Percentiles rank a stretch among this genome's conserved stretches.
Conservation (phyloP, 179 eudicot genomes). For the Beta macrorhiza region DNA sequence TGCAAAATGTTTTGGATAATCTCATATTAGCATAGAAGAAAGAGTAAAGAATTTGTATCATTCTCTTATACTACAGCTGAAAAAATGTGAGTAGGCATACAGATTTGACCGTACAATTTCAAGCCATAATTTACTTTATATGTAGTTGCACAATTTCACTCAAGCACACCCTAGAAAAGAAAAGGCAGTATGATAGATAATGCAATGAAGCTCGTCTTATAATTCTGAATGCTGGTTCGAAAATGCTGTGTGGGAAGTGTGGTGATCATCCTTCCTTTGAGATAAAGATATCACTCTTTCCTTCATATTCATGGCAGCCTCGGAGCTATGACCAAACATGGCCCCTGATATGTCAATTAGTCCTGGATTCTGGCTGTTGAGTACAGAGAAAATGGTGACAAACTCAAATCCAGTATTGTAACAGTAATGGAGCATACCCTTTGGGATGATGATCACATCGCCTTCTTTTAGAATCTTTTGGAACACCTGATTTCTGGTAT, state of each 20-base stretch:
- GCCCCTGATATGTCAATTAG: conserved; percentile 49
- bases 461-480: conserved; percentile 57
- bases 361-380: conserved; percentile 87
- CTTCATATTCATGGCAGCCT: conserved; percentile 32
- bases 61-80: not conserved
- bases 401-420: conserved; percentile 57
- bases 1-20: not conserved
- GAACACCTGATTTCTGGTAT: conserved; percentile 51
- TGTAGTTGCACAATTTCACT: conserved; percentile 1
- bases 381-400: conserved; percentile 54
- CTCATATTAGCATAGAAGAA: not conserved
- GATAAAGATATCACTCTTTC: conserved; percentile 33
- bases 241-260: conserved; percentile 14
- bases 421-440: conserved; percentile 73
- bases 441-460: conserved; percentile 79
- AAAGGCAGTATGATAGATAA: conserved; percentile 5
- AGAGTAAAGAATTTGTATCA: not conserved
- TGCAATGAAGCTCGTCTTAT: conserved; percentile 6
- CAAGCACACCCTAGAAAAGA: conserved; percentile 15
- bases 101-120: conserved; percentile 11
- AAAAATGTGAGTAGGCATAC: conserved; percentile 8
- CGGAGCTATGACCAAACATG: conserved; percentile 41
- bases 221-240: conserved; percentile 30
- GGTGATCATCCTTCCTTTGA: conserved; percentile 24
- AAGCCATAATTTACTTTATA: conserved; percentile 21